Conservation (phyloP, 2,329 filamentous ascomycete species). For the Colletotrichum abscissum region DNA sequence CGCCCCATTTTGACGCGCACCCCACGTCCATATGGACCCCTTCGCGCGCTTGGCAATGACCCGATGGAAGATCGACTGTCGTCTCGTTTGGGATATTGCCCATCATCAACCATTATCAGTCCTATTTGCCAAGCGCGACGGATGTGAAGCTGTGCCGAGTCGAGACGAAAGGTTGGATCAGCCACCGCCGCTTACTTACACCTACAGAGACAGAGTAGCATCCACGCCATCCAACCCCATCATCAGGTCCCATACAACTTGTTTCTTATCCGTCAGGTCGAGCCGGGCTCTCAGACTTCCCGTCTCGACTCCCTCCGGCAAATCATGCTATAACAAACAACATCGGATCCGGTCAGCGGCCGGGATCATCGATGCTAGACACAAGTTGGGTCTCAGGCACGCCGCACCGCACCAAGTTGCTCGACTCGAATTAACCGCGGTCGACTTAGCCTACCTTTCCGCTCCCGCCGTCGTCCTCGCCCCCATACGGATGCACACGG, state of each 20-base stretch:
- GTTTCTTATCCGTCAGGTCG: conserved; percentile 29
- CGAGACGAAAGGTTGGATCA: conserved; percentile 7
- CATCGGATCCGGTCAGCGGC: conserved; percentile 16
- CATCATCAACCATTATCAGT: conserved; percentile 14
- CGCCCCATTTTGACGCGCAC: conserved; percentile 16
- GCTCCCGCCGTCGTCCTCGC: neutral
- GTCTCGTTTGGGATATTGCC: conserved; percentile 30
- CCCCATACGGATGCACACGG: neutral
- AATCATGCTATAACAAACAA: conserved; percentile 33
- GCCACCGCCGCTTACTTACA: neutral
- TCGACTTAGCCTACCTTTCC: conserved; percentile 16
- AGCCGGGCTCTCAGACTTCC: conserved; percentile 34
- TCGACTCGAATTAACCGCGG: conserved; percentile 12
- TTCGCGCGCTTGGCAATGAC: conserved; percentile 16
- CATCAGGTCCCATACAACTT: neutral
- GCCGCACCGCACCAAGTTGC: conserved; percentile 13
- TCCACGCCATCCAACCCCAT: neutral
- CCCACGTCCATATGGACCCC: conserved; percentile 20
- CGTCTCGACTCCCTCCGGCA: conserved; percentile 25
- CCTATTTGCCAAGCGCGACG: conserved; percentile 16
- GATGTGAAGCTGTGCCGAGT: conserved; percentile 9
- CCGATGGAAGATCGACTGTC: conserved; percentile 31
- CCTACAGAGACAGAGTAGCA: neutral
- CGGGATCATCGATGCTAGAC: conserved; percentile 26
- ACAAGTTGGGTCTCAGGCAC: conserved; percentile 29